Evolutionary conservation across 1,284 basidiomycete genomes (phyloP), one percentile per base, ranked within the genome.

Genomic region (Trametes versicolor): DNA sequence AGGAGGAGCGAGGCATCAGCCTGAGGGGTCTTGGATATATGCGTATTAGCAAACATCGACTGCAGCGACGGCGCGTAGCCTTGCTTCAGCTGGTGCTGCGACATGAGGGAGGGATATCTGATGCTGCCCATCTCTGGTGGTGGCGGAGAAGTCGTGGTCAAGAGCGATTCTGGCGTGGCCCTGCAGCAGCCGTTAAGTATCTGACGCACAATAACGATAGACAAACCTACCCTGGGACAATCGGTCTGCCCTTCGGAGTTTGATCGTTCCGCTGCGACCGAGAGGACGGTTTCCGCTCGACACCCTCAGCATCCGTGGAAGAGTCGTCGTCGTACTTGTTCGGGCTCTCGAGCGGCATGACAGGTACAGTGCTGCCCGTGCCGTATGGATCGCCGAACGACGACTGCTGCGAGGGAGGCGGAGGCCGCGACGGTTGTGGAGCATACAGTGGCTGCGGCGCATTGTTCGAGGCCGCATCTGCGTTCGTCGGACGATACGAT

Each of bases 81-180:
- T 70, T 92, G 90, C 51, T 79, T 82, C 67, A 85, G 83, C 75
- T 92, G 90, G 68, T 92, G 89, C 62, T 83, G 83, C 2, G 87
- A 85, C 90, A 92, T 92, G 32, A 90, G 80, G 21, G 83, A 79
- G 0, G 88, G 88, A 70, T 90, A 90, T 21, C 80, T 79, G 60
- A 88, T 80, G 41, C 75, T 70, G 10, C 77, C 79, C 43, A 76
- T 36, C 15, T 83, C 78, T 7, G 81, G 76, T 2, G 87, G 85
- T 7, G 85, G 77, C 2, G 85, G 83, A n/a, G 87, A 87, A 3
- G 87, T 88, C 0, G 88, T 90, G 1, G 87, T 89, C 51, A 87
- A 79, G 19, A 87, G 84, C 19, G 81, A 76, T 21, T 68, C 72
- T 8, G 81, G 83, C 69, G 70, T 77, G 34, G 68, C 56, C 13